Evolutionary conservation across 2,329 filamentous ascomycete genomes (phyloP).

Genomic region (Microdochium nivale): DNA sequence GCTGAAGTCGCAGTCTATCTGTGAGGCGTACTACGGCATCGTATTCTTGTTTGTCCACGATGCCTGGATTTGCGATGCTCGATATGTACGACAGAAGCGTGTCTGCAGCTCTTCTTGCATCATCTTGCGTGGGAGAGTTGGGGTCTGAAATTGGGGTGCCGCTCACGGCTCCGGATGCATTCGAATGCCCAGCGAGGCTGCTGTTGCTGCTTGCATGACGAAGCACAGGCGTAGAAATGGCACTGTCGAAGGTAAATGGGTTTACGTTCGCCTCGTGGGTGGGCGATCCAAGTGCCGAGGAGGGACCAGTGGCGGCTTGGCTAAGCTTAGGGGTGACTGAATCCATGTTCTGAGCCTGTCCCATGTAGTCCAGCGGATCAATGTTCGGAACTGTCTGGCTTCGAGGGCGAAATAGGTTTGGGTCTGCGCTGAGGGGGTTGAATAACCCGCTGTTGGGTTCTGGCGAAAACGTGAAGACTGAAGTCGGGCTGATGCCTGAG

Average conservation of each 20-base stretch:
- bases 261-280: conserved; percentile 33
- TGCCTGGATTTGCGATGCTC: conserved; percentile 53
- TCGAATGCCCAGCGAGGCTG: conserved; percentile 32
- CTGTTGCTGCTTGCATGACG: conserved; percentile 42
- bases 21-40: conserved; percentile 72
- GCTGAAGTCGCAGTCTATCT: conserved; percentile 71
- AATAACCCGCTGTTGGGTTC: conserved; percentile 64
- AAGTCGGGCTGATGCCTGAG: conserved; percentile 66
- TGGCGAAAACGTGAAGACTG: conserved; percentile 67
- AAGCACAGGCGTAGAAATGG: conserved; percentile 35
- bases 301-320: conserved; percentile 35
- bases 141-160: conserved; percentile 44
- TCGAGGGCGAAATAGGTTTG: conserved; percentile 64
- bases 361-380: conserved; percentile 49
- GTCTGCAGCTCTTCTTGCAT: conserved; percentile 74
- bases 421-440: conserved; percentile 29
- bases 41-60: conserved; percentile 72
- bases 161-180: conserved; percentile 21
- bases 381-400: conserved; percentile 80
- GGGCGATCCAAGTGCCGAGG: conserved; percentile 44
- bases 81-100: conserved; percentile 77
- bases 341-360: conserved; percentile 31
- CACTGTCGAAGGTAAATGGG: conserved; percentile 34
- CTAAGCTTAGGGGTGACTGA: conserved; percentile 42
- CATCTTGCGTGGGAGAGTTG: conserved; percentile 69